Conservation (phyloP, 306 rosid species). For the Spatholobus suberectus region DNA sequence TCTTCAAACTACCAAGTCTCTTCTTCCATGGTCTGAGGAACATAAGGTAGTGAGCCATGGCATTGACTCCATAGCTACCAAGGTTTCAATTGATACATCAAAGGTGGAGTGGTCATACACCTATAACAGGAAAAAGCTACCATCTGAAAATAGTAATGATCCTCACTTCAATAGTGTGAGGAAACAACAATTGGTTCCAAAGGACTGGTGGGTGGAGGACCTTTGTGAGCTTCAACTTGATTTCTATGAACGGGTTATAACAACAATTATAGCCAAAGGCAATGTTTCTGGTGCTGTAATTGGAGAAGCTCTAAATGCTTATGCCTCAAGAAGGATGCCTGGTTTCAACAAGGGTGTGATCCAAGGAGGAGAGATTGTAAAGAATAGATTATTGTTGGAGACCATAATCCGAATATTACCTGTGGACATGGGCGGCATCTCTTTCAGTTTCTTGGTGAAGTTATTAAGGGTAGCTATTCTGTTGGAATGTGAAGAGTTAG, state of each 20-base stretch:
- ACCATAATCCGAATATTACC: slow-evolving; percentile 74
- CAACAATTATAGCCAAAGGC: slow-evolving; percentile 67
- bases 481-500: slow-evolving; percentile 67
- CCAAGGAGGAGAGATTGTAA: slow-evolving; percentile 67
- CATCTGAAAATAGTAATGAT: slow-evolving; percentile 76
- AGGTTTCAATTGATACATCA: slow-evolving; percentile 82
- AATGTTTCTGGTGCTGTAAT: slow-evolving; percentile 59
- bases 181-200: slow-evolving; percentile 77
- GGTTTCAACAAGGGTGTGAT: slow-evolving; percentile 72
- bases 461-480: slow-evolving; percentile 63
- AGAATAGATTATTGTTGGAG: slow-evolving; percentile 66
- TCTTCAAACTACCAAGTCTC: slow-evolving; percentile 83
- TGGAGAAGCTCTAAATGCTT: slow-evolving; percentile 89
- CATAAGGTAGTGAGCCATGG: slow-evolving; percentile 80
- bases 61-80: slow-evolving; percentile 90
- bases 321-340: slow-evolving; percentile 68
- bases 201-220: slow-evolving; percentile 99
- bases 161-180: slow-evolving; percentile 73
- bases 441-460: slow-evolving; percentile 73
- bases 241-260: slow-evolving; percentile 69
- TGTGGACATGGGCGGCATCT: slow-evolving; percentile 52
- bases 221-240: slow-evolving; percentile 90
- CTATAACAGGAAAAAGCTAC: slow-evolving; percentile 81
- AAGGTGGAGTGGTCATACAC: slow-evolving; percentile 97
- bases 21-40: slow-evolving; percentile 96